Base-by-base conservation (phyloP, 2,329 filamentous ascomycete genomes). In the Aspergillus fumigatiaffinis region DNA sequence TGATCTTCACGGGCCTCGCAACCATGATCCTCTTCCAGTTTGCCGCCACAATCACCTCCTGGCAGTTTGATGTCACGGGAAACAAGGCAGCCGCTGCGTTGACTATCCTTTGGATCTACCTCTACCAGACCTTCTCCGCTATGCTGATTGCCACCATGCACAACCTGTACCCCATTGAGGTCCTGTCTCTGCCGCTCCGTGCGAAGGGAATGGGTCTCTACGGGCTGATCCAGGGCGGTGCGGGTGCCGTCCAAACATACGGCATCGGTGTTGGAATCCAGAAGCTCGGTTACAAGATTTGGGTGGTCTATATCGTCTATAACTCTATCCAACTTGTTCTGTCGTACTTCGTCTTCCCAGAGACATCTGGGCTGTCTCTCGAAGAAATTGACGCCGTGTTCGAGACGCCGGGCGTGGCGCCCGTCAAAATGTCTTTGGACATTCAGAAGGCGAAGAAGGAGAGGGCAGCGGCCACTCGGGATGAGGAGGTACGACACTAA, bases 321-420 rank as follows among this genome's bases (percentile, higher is more conserved):
- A 82, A 82, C 64, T 66, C 68, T 3, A 50, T 78, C n/a, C 79
- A 80, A 64, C 67, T 82, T n/a, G 63, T 76, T 3, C 62, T 76
- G 7, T 73, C 73, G 0, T 83, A 80, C 61, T 81, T 81, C 53
- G 71, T 81, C 59, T 84, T 83, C 64, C 81, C 80, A 0, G 81
- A 83, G 65, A 83, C 80, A 10, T 76, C 76, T 48, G 73, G 73
- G 21, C 66, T 82, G 38, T 77, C 74, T 23, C 72, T 84, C 47
- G 82, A 85, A 66, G 82, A 85, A 69, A 84, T 84, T 52, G 82
- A 84, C 61, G 79, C 79, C 47, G 82, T 86, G 55, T 86, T 86
- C 57, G 82, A 79, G 61, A 79, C 76, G 0, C 70, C 72, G 4
- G 76, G 74, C 6, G 71, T 77, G 17, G 58, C 64, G 46, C 76